Evolutionary conservation across 345 rosid species (phyloP).

Genomic region (Clarkia xantiana): DNA sequence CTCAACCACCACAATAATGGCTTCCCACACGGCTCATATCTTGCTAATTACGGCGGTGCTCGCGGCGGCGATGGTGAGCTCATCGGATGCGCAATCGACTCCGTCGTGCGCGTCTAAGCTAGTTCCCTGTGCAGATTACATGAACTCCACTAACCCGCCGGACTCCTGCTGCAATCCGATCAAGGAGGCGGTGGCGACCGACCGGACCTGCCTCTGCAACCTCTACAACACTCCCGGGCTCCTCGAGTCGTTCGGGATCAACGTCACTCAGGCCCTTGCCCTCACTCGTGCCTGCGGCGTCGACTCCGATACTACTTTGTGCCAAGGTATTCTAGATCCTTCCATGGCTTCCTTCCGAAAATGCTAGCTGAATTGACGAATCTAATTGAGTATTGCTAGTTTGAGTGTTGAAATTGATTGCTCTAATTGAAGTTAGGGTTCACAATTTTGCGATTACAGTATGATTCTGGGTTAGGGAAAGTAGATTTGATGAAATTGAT

Average conservation of each 20-base stretch:
- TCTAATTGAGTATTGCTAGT: too few species aligned
- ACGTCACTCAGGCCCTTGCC: slow-evolving; percentile 10
- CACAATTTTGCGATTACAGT: too few species aligned
- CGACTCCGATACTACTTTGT: slow-evolving; percentile 2
- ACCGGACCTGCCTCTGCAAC: slow-evolving; percentile 17
- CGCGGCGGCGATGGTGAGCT: not conserved
- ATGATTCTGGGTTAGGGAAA: too few species aligned
- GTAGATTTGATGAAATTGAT: too few species aligned
- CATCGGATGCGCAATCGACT: slow-evolving; percentile 13
- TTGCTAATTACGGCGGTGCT: not conserved
- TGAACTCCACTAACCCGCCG: slow-evolving; percentile 18
- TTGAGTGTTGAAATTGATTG: too few species aligned
- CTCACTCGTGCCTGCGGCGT: slow-evolving; percentile 12
- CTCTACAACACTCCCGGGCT: slow-evolving; percentile 12
- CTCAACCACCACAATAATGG: not conserved
- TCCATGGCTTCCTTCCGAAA: not conserved
- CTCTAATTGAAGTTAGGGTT: too few species aligned
- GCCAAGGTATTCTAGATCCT: slow-evolving; percentile 7
- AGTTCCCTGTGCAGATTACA: slow-evolving; percentile 5
- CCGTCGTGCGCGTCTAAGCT: slow-evolving; percentile 15
- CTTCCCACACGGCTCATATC: not conserved
- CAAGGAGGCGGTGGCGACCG: slow-evolving; percentile 10
- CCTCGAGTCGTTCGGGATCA: slow-evolving; percentile 6
- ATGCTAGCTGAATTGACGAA: too few species aligned
- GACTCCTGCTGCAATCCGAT: slow-evolving; percentile 15